These are phyloP conservation scores for Trichothecium roseum DNA, from an alignment of 2,329 filamentous ascomycete genomes.

Conservation along the genomic window DNA sequence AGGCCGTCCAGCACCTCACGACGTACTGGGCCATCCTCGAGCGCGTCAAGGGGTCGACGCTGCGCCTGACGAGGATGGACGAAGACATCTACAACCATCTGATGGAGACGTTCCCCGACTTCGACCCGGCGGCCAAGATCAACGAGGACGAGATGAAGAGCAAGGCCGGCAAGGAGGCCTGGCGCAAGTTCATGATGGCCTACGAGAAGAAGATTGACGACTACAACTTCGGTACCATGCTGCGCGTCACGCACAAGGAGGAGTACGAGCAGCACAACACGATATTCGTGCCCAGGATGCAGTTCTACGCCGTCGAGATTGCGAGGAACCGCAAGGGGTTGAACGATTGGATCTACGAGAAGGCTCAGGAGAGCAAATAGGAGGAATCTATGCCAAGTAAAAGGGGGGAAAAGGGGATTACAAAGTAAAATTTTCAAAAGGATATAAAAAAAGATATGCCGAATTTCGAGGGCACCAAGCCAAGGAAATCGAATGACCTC, in stretches of 20 bases:
- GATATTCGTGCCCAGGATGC: slow-evolving; percentile 66
- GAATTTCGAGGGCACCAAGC: too few species aligned
- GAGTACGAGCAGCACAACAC: slow-evolving; percentile 86
- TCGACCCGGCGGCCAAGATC: slow-evolving; percentile 71
- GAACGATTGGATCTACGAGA: slow-evolving; percentile 96
- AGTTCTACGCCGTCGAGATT: slow-evolving; percentile 45
- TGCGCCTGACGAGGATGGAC: slow-evolving; percentile 88
- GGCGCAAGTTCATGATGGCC: slow-evolving; percentile 86
- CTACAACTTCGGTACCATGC: slow-evolving; percentile 95
- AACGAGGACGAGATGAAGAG: slow-evolving; percentile 97
- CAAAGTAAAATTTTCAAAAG: too few species aligned
- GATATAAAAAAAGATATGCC: too few species aligned
- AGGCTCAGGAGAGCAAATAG: slow-evolving; percentile 42
- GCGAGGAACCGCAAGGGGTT: slow-evolving; percentile 68
- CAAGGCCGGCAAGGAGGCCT: slow-evolving; percentile 85
- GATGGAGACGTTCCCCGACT: slow-evolving; percentile 80
- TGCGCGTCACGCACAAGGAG: slow-evolving; percentile 64
- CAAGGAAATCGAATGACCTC: too few species aligned
- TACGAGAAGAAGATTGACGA: slow-evolving; percentile 96
- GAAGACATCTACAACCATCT: slow-evolving; percentile 92
- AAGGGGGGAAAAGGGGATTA: too few species aligned
- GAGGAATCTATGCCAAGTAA: too few species aligned
- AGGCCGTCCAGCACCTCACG: slow-evolving; percentile 90
- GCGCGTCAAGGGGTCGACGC: slow-evolving; percentile 74
- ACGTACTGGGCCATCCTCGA: slow-evolving; percentile 97